Evolutionary conservation across 2,329 filamentous ascomycete genomes (phyloP).

Genomic region (Aspergillus sclerotialis): DNA sequence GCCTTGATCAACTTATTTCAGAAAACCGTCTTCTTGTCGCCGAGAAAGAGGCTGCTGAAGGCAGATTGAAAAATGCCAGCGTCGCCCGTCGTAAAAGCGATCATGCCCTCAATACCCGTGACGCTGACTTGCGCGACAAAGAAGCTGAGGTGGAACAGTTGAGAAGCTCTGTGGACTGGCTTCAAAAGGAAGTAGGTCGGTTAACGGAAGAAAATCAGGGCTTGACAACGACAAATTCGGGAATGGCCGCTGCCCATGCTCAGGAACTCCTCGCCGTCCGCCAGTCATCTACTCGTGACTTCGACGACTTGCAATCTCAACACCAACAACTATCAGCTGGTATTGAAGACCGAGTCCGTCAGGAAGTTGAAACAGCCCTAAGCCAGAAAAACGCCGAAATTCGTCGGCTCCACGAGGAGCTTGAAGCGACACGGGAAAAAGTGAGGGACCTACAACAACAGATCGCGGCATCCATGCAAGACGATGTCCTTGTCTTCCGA

Average conservation of each 20-base stretch:
- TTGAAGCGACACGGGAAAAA: constrained; percentile 62
- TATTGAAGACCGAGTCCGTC: constrained; percentile 55
- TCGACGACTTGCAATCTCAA: constrained; percentile 60
- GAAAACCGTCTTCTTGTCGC: constrained; percentile 78
- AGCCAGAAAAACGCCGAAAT: constrained; percentile 81
- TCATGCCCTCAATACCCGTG: constrained; percentile 56
- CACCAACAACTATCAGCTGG: constrained; percentile 57
- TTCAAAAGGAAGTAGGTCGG: constrained; percentile 74
- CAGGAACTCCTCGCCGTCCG: constrained; percentile 61
- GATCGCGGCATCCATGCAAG: constrained; percentile 52
- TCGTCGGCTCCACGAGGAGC: constrained; percentile 65
- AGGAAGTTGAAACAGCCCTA: constrained; percentile 59
- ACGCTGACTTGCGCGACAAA: constrained; percentile 67
- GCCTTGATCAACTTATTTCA: constrained; percentile 73
- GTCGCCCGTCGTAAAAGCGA: constrained; percentile 49
- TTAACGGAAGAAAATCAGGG: constrained; percentile 77
- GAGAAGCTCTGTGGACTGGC: constrained; percentile 67
- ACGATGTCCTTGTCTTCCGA: constrained; percentile 69
- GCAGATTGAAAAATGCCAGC: constrained; percentile 50
- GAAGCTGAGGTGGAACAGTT: constrained; percentile 82
- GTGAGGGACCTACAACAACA: constrained; percentile 54
- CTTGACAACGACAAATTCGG: constrained; percentile 68
- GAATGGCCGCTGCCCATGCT: constrained; percentile 68
- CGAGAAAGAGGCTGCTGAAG: constrained; percentile 63
- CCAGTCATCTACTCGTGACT: constrained; percentile 57